Evolutionary conservation across 805 yeast species (phyloP), one percentile per base, ranked within the genome.

Genomic region (Yarrowia keelungensis): DNA sequence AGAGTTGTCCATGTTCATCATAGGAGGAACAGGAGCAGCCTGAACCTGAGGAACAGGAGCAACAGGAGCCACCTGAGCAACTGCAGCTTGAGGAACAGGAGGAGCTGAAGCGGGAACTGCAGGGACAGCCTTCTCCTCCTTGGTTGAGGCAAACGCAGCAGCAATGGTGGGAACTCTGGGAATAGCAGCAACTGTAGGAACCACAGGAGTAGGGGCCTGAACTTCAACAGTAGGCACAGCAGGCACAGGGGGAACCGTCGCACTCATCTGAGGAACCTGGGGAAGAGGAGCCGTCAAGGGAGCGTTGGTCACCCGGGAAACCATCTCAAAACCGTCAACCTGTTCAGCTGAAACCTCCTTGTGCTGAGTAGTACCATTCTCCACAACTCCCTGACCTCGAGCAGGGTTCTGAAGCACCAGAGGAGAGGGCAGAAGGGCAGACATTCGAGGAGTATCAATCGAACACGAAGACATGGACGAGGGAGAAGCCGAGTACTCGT

Each of bases 351-450:
- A 7, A 12, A 22, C 32, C 2, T 10, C 32, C 32, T 26, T 26
- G 32, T 26, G 32, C 7, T 26, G 32, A 26, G 7, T 26, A 5
- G 7, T 26, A 26, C 32, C 32, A 3, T 26, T 26, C 39, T 38
- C 39, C 8, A 38, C 39, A 2, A 11, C 12, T 11, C 12, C 39
- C 50, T 42, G 39, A 15, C 15, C 22, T 43, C 49, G 64, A 12
- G 64, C 47, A n/a, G 64, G 39, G 64, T 56, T 56, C 49, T 56
- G 64, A 10, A 41, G 49, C 49, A 56, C 64, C 49, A 56, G 47
- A n/a, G 64, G 64, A 19, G 43, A 35, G 11, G 64, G 64, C 39
- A 56, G 26, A 3, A 56, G 64, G 26, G 64, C 49, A 15, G 64
- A 56, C 49, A 56, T 42, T 42, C 64, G 64, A 11, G 64, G 64